Percentiles rank a stretch among this genome's conserved stretches.
Conservation (phyloP, 352 stramenopile genomes). For the Poterioochromonas sp. region DNA sequence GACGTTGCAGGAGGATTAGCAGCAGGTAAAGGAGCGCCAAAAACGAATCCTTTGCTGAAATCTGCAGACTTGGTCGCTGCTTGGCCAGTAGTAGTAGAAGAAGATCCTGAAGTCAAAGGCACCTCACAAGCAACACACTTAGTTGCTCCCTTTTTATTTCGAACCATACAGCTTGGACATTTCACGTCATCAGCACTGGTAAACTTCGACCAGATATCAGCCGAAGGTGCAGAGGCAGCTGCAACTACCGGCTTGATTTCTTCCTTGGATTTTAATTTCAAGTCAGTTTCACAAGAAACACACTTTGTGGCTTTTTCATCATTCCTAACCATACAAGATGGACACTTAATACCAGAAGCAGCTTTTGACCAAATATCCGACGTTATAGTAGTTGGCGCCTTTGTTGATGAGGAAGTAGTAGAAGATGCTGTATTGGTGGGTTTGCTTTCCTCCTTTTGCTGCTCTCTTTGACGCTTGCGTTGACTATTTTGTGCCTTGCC, state of each 20-base stretch:
- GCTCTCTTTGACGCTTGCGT: not conserved
- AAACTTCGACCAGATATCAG: no score
- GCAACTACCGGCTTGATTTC: no score
- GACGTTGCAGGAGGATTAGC: not conserved
- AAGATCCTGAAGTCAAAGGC: not conserved
- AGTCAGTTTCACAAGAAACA: not conserved
- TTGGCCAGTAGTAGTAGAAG: not conserved
- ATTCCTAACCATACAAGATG: not conserved
- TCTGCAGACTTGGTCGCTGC: not conserved
- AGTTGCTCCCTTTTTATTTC: not conserved
- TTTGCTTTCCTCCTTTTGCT: not conserved
- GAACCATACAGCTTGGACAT: not conserved
- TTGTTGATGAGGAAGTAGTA: not conserved
- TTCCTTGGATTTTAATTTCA: not conserved
- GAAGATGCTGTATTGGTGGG: not conserved
- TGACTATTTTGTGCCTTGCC: not conserved
- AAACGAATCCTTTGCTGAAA: not conserved
- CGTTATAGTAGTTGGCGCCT: not conserved
- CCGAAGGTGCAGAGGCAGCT: no score
- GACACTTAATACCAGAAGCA: not conserved
- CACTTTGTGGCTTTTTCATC: not conserved
- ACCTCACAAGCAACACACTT: constrained; percentile 2
- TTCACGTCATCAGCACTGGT: not conserved
- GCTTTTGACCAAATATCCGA: not conserved
- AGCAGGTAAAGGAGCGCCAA: not conserved